Conservation (phyloP, 257 asterid genomes). For the Oldenlandia corymbosa region DNA sequence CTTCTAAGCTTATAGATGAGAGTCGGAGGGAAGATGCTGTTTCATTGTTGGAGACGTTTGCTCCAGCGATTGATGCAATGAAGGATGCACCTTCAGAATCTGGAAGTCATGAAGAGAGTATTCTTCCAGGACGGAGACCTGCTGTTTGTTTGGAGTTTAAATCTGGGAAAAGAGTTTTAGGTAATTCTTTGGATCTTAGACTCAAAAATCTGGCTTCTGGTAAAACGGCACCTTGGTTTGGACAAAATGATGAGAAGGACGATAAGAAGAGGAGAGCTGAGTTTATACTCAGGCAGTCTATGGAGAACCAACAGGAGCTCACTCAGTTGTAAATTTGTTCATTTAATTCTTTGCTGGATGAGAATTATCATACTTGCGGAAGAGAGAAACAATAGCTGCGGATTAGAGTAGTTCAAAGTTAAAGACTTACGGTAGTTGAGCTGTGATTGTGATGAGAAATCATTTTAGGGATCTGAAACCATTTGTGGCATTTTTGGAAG, state of each 20-base stretch:
- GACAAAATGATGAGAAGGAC: conserved; percentile 76
- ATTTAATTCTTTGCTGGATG: conserved; percentile 36
- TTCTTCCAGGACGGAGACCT: conserved; percentile 51
- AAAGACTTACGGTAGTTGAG: conserved; percentile 43
- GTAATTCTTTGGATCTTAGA: conserved; percentile 84
- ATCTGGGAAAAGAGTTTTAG: conserved; percentile 60
- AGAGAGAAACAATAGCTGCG: conserved; percentile 37
- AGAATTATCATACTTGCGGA: conserved; percentile 27
- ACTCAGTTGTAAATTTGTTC: conserved; percentile 76
- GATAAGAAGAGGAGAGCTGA: conserved; percentile 91
- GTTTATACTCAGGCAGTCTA: conserved; percentile 62
- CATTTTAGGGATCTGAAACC: conserved; percentile 36
- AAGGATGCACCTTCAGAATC: conserved; percentile 64
- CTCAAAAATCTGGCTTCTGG: conserved; percentile 56
- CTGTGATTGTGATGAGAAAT: conserved; percentile 58
- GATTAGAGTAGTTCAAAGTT: conserved; percentile 57
- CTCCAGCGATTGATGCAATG: conserved; percentile 95
- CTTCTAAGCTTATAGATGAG: conserved; percentile 35
- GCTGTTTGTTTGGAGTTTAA: conserved; percentile 64
- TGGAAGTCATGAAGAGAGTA: conserved; percentile 48
- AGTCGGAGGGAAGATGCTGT: conserved; percentile 27
- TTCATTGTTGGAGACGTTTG: conserved; percentile 80
- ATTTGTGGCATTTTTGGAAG: conserved; percentile 53
- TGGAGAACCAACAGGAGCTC: conserved; percentile 75
- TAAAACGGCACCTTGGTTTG: conserved; percentile 49